Conservation (phyloP, 345 rosid genomes). For the Punica granatum region DNA sequence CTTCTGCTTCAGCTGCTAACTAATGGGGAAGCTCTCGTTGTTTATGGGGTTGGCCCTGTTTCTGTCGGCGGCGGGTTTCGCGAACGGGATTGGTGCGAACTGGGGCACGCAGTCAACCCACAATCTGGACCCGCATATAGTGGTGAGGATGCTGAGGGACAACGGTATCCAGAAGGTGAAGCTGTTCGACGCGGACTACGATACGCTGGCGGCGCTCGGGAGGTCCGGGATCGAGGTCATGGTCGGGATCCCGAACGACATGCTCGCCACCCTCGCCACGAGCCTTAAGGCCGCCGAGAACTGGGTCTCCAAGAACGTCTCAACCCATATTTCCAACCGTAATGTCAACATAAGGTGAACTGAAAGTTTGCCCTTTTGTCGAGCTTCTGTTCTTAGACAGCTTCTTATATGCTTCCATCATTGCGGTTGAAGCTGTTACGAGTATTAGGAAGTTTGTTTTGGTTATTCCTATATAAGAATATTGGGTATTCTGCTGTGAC, state of each 20-base stretch:
- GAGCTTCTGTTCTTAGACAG: not conserved
- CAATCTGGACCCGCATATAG: slow-evolving; percentile 65
- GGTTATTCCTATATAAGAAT: not conserved
- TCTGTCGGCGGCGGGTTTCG: slow-evolving; percentile 24
- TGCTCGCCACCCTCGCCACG: slow-evolving; percentile 58
- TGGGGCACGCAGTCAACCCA: slow-evolving; percentile 93
- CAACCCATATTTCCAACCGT: slow-evolving; percentile 45
- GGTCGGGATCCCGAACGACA: slow-evolving; percentile 98
- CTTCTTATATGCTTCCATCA: not conserved
- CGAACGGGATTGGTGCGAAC: slow-evolving; percentile 66
- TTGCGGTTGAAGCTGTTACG: not conserved
- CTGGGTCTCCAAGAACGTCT: slow-evolving; percentile 86
- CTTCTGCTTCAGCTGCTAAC: not conserved
- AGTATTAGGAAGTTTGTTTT: not conserved
- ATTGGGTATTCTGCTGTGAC: too few species aligned
- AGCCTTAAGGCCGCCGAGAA: slow-evolving; percentile 78
- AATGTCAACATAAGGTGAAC: slow-evolving; percentile 75
- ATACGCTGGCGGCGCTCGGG: slow-evolving; percentile 57
- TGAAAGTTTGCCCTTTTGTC: not conserved
- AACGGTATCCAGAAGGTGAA: slow-evolving; percentile 77
- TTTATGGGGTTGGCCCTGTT: slow-evolving; percentile 17
- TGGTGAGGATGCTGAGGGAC: slow-evolving; percentile 60
- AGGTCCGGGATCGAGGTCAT: slow-evolving; percentile 77
- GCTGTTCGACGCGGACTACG: slow-evolving; percentile 87
- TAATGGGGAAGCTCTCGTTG: slow-evolving; percentile 4